phyloP scores from a whole-genome alignment of 208 protist genomes.

The Crithidia thermophila region DNA sequence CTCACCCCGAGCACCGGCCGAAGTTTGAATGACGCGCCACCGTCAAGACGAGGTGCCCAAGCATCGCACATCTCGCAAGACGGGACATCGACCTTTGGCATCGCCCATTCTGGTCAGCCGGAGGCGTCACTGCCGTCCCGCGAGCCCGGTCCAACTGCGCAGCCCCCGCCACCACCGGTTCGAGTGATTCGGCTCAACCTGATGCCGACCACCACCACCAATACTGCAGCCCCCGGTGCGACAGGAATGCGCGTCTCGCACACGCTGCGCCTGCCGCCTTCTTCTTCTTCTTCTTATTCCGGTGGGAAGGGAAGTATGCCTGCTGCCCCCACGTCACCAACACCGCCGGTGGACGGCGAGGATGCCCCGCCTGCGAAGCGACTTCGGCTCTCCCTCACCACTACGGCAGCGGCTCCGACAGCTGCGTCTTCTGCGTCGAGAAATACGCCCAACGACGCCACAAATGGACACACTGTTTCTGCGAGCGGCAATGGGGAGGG shows the following conservation, averaged over 20 bases:
- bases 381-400: conserved; percentile 16
- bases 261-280: conserved; percentile 21
- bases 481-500: neutral
- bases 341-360: neutral
- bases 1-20: neutral
- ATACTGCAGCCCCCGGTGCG: neutral
- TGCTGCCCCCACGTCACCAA: neutral
- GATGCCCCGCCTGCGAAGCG: conserved; percentile 23
- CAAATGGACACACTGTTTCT: neutral
- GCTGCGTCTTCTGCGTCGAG: neutral
- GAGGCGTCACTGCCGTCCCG: no score
- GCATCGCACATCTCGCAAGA: no score
- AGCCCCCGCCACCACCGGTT: no score
- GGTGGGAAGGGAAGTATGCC: neutral
- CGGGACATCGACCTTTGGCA: no score
- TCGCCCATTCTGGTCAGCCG: no score
- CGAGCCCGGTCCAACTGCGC: no score
- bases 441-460: neutral
- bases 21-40: no score
- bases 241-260: neutral
- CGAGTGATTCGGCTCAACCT: no score
- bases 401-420: neutral
- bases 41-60: no score
- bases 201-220: no score
- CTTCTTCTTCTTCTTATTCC: no score